phyloP scores from a whole-genome alignment of 306 rosid genomes.

The barrel medic (Medicago truncatula) region MtrunA17r5.0-ANR NC_053048.1:24404001-24404500 shows the following conservation, averaged over 20 bases:
- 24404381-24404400: too few species aligned
- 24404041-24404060: conserved; percentile 80
- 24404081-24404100: conserved; percentile 63
- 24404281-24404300: too few species aligned
- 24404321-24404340: too few species aligned
- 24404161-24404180: conserved; percentile 65
- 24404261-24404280: too few species aligned
- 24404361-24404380: too few species aligned
- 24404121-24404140: conserved; percentile 98
- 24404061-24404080: conserved; percentile 69
- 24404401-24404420: too few species aligned
- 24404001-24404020: conserved; percentile 33
- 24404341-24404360: too few species aligned
- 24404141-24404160: conserved; percentile 74
- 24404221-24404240: conserved; percentile 3
- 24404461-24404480: conserved; percentile 13
- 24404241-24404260: too few species aligned
- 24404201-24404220: conserved; percentile 63
- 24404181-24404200: conserved; percentile 63
- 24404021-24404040: conserved; percentile 31
- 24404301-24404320: too few species aligned
- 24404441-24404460: conserved; percentile 4
- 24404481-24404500: conserved; percentile 26
- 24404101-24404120: conserved; percentile 79
- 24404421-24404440: conserved; percentile 27